A percentile compares a stretch with the other conserved stretches of the same genome.
These are phyloP conservation scores for Aureobasidium sp. DNA, from an alignment of 2,329 filamentous ascomycete genomes.

Conservation along the genomic window DNA sequence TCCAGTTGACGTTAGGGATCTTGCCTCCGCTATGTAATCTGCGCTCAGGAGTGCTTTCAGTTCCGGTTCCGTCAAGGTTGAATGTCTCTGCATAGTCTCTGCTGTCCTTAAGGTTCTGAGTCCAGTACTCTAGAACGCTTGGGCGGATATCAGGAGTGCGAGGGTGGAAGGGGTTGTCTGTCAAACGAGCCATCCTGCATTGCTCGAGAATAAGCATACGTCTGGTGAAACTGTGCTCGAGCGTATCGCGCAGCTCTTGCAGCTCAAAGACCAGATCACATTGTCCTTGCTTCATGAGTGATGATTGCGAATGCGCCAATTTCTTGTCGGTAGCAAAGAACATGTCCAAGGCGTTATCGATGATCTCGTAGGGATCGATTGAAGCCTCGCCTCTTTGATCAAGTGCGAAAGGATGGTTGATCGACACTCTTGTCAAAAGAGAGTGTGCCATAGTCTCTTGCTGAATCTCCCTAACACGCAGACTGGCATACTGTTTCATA, in stretches of 20 bases:
- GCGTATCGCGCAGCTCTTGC: conserved; percentile 26
- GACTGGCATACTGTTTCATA: conserved; percentile 25
- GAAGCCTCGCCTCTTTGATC: conserved; percentile 17
- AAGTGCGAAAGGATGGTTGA: conserved; percentile 23
- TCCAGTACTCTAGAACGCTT: conserved; percentile 25
- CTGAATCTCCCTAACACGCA: conserved; percentile 32
- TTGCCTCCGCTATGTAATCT: conserved; percentile 20
- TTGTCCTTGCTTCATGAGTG: conserved; percentile 26
- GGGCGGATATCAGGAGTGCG: conserved; percentile 17
- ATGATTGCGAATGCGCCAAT: conserved; percentile 27
- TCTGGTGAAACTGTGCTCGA: conserved; percentile 26
- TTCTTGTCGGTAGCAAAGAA: conserved; percentile 28
- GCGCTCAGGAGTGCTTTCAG: conserved; percentile 13
- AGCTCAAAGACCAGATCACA: conserved; percentile 32
- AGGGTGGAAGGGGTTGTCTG: conserved; percentile 18
- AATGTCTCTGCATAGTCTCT: conserved; percentile 31
- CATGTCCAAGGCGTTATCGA: conserved; percentile 24
- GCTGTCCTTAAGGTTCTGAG: conserved; percentile 24
- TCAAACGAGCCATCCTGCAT: conserved; percentile 27
- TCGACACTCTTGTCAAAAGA: conserved; percentile 28
- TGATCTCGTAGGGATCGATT: conserved; percentile 26
- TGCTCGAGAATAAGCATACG: conserved; percentile 29
- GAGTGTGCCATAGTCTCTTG: conserved; percentile 31
- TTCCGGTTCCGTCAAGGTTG: conserved; percentile 22
- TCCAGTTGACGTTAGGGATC: conserved; percentile 20